phyloP scores from a whole-genome alignment of 805 yeast species.

The Scheffersomyces ergatensis region DNA sequence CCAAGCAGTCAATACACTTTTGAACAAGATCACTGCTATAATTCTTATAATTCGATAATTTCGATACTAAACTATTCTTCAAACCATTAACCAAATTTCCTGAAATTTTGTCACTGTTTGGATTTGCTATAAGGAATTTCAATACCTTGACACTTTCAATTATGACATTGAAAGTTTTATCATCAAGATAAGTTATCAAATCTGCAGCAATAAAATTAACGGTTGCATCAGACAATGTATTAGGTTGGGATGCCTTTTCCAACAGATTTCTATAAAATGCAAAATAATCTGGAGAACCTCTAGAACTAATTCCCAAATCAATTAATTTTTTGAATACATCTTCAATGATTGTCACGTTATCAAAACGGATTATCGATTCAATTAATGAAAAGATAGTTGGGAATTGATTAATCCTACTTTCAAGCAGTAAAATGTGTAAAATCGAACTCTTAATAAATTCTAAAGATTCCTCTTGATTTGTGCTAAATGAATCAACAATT shows the following conservation, averaged over 20 bases:
- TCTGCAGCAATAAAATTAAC: slow-evolving; percentile 21
- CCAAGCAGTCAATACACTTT: not conserved
- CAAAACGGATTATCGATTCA: slow-evolving; percentile 23
- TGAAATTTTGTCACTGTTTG: not conserved
- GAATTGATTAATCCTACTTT: slow-evolving; percentile 17
- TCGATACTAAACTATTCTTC: not conserved
- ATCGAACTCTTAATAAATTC: slow-evolving; percentile 20
- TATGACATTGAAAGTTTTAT: slow-evolving; percentile 24
- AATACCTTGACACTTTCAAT: slow-evolving; percentile 21
- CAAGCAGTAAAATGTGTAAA: slow-evolving; percentile 18
- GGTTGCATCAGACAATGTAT: slow-evolving; percentile 14
- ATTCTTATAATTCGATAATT: not conserved
- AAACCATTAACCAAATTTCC: not conserved
- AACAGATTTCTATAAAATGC: slow-evolving; percentile 24
- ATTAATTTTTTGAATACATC: slow-evolving; percentile 14
- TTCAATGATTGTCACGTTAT: slow-evolving; percentile 13
- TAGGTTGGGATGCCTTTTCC: slow-evolving; percentile 6
- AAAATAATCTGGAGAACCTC: slow-evolving; percentile 23
- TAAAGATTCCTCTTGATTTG: not conserved
- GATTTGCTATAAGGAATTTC: not conserved
- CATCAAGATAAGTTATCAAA: slow-evolving; percentile 17
- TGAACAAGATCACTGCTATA: not conserved
- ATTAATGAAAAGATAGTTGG: slow-evolving; percentile 23
- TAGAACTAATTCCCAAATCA: slow-evolving; percentile 16
- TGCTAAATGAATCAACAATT: slow-evolving; percentile 2